These are phyloP conservation scores for Triticum urartu DNA, from an alignment of 176 grass and related monocot genomes.

Conservation along the genomic window DNA sequence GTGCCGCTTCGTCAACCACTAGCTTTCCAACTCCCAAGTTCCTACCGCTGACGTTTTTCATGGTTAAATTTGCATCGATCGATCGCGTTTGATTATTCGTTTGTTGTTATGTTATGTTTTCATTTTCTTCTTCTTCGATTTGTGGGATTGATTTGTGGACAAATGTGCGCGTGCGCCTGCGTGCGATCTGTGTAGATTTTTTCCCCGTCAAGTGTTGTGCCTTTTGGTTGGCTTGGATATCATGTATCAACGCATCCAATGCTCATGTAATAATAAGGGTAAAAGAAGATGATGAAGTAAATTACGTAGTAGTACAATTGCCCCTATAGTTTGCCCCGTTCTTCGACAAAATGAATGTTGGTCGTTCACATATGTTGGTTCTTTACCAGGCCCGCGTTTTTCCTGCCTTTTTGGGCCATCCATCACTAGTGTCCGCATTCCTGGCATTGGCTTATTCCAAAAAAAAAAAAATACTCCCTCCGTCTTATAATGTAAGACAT, in stretches of 20 bases:
- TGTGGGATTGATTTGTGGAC: background rate
- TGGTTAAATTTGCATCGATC: background rate
- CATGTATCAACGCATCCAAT: background rate
- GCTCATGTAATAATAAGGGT: background rate
- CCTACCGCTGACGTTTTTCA: background rate
- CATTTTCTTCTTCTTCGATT: background rate
- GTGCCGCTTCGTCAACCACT: slow-evolving; percentile 40
- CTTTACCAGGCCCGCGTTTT: no score
- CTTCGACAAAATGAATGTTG: no score
- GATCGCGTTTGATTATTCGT: slow-evolving; percentile 3
- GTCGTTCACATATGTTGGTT: no score
- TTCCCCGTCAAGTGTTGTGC: background rate
- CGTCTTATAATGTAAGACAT: no score
- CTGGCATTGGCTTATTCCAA: no score
- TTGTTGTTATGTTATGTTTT: background rate
- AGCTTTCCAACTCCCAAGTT: background rate
- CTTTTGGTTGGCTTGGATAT: background rate
- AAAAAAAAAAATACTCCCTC: no score
- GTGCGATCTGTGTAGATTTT: background rate
- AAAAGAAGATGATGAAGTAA: background rate
- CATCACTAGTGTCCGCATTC: no score
- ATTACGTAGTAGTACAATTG: background rate
- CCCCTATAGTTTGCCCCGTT: no score
- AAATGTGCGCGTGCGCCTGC: background rate
- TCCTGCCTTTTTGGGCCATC: no score